Conservation (phyloP, 2,329 filamentous ascomycete genomes). For the Verticillium nubilum region DNA sequence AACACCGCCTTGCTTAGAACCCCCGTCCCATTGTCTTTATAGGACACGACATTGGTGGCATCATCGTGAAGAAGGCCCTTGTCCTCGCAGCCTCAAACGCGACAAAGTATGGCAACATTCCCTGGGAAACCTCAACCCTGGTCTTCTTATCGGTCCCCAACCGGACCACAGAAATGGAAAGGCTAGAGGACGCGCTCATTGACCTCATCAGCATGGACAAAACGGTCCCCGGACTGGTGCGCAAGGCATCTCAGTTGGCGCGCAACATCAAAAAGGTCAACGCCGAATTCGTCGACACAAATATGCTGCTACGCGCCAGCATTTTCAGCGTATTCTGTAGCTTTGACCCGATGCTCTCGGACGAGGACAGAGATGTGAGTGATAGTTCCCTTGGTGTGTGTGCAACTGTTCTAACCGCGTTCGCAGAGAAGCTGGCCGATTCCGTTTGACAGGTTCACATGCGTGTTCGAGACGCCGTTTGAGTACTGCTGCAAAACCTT, state of each 20-base stretch:
- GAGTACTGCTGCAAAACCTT: not conserved
- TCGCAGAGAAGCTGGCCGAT: not conserved
- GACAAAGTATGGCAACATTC: slow-evolving; percentile 4
- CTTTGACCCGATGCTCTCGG: not conserved
- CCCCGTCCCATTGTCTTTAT: slow-evolving; percentile 5
- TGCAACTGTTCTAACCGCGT: not conserved
- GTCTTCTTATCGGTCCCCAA: slow-evolving; percentile 4
- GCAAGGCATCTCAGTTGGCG: not conserved
- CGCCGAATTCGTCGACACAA: slow-evolving; percentile 5
- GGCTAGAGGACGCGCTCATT: not conserved
- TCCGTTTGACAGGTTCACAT: not conserved
- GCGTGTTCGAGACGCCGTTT: not conserved
- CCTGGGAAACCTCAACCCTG: not conserved
- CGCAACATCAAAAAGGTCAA: not conserved
- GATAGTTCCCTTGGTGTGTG: not conserved
- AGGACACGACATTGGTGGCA: slow-evolving; percentile 4
- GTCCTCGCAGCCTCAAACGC: not conserved
- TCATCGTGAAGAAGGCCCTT: slow-evolving; percentile 7
- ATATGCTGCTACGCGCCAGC: not conserved
- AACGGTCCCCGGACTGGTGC: not conserved
- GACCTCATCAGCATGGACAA: not conserved
- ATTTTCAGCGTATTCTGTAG: slow-evolving; percentile 1
- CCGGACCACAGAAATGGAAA: not conserved
- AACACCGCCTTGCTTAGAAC: not conserved
- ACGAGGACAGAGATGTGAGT: not conserved